Base-by-base conservation (phyloP, 805 yeast genomes). In the Geotrichum ghanense region DNA sequence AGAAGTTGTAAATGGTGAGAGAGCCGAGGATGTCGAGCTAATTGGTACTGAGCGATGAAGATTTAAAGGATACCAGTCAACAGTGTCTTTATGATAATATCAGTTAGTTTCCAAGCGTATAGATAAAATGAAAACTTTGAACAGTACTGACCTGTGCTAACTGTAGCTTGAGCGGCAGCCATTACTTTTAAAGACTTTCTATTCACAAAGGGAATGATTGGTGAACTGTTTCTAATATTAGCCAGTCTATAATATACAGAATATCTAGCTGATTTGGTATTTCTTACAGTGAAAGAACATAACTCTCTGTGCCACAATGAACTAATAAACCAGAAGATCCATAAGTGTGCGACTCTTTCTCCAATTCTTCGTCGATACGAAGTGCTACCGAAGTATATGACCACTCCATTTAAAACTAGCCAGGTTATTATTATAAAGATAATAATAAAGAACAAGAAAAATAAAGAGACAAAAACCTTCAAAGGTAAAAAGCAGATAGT, bases 21-120 rank as follows among this genome's bases (percentile, higher is more conserved):
- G 24, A n/a, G 25, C 22, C 19, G 24, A 39, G 9, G 42, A 39
- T 14, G 21, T n/a, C 24, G 10, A 14, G 42, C 21, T 17, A 12
- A 20, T 5, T 5, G 42, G 17, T 12, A 12, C 23, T 12, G 6
- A 7, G 12, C 17, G 7, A 22, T 20, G 21, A 24, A 39, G 22
- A 22, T 39, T 22, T n/a, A 39, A 12, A 6, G 9, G 17, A 39
- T 39, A 39, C 42, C 42, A 39, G 14, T 39, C 42, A 7, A 39
- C 42, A n/a, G 25, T 39, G 22, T 39, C 42, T 39, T 20, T 5
- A 39, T 20, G 10, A 20, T 5, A 39, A 20, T 39, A 39, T 22
- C 5, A 5, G 16, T 12, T 24, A 12, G n/a, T n/a, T n/a, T n/a
- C n/a, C n/a, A n/a, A n/a, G n/a, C n/a, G n/a, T n/a, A n/a, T n/a